Base-by-base conservation (phyloP, 768 basidiomycete genomes). In the Collybiopsis luxurians region DNA sequence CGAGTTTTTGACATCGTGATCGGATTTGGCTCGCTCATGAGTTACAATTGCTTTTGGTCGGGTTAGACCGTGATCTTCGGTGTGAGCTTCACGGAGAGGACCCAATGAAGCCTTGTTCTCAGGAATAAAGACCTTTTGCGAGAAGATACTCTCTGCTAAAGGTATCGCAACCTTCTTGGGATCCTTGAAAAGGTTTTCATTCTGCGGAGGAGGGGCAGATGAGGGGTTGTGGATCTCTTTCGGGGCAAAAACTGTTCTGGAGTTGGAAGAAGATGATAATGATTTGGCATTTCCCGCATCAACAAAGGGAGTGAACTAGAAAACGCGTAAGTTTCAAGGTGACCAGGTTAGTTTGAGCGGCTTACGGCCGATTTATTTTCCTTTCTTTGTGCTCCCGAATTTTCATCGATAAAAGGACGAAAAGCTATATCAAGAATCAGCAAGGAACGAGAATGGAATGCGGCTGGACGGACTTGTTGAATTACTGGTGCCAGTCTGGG, bases 361-460 rank as follows among this genome's bases (percentile, higher is more conserved):
- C 66, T 55, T 59, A 81, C 83, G 68, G 79, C 79, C 9, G 72
- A 61, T 73, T 71, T 56, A 71, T 83, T 75, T 65, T 82, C 74
- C 60, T 79, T 73, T 48, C 71, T 70, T 19, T 65, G 64, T 3
- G 69, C 63, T 46, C 70, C 69, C 1, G 71, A 69, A 60, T 83
- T 83, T 64, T 88, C 87, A 52, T 89, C 89, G 1, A 84, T 75
- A 62, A 85, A 90, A 7, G 90, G 88, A 57, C 79, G 81, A 69
- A 91, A 89, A 28, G 77, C 84, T 82, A 60, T 12, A 40, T 28
- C 53, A 61, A 2, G 1, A 47, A 62, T 61, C 21, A 45, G 64
- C 59, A 64, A 52, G 42, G 48, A 36, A 40, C 38, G 31, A 9
- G 27, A 58, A 58, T 12, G 39, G n/a, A 49, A 45, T 26, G 23